A percentile compares a stretch with the other conserved stretches of the same genome.
phyloP scores from a whole-genome alignment of 2,329 filamentous ascomycete species.

The Penicillium olsonii region DNA sequence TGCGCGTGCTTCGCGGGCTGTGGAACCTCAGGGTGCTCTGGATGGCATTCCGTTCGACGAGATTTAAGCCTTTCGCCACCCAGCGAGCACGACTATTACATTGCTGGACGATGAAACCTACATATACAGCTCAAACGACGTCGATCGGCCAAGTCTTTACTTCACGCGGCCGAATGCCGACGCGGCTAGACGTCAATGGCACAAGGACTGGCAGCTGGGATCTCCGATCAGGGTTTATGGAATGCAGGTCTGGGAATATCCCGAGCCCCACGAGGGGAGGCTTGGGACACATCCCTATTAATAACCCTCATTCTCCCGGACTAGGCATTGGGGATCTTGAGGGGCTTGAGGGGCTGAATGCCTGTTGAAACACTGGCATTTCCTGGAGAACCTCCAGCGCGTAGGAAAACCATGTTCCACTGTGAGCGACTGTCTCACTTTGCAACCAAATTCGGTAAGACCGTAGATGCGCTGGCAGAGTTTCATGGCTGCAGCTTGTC shows the following conservation, averaged over 20 bases:
- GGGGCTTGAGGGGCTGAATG: neutral
- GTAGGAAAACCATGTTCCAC: neutral
- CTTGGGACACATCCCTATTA: constrained; percentile 3
- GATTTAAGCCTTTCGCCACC: constrained; percentile 24
- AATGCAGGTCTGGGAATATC: constrained; percentile 2
- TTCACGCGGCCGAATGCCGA: neutral
- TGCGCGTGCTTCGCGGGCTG: constrained; percentile 45
- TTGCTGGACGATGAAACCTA: constrained; percentile 3
- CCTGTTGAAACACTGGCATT: constrained; percentile 3
- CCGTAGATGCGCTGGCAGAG: constrained; percentile 7
- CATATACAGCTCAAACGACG: neutral
- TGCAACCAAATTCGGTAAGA: neutral
- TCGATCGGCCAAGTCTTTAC: neutral
- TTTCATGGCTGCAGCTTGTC: constrained; percentile 2
- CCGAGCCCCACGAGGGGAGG: constrained; percentile 6
- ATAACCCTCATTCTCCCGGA: constrained; percentile 5
- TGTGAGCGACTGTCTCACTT: constrained; percentile 3
- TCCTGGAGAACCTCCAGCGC: neutral
- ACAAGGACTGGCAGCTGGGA: neutral
- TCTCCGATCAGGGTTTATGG: neutral
- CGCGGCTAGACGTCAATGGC: neutral
- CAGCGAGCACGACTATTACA: constrained; percentile 6
- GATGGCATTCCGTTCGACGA: constrained; percentile 53
- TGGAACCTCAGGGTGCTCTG: constrained; percentile 50
- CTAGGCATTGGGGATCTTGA: neutral